phyloP scores from a whole-genome alignment of 768 basidiomycete genomes.

The Wakefieldia striispora region DNA sequence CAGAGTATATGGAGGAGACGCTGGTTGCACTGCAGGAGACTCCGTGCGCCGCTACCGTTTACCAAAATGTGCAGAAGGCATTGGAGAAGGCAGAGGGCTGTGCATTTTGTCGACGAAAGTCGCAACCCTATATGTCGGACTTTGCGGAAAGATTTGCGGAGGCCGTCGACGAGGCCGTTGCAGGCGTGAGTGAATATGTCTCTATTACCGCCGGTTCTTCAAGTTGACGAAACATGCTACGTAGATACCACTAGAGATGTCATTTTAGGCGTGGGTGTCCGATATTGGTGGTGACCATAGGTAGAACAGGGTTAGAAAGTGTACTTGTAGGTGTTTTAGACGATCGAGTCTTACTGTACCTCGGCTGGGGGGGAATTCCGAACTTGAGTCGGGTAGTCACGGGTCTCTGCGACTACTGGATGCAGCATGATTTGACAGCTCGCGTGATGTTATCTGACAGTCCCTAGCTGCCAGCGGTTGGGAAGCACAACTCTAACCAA shows the following conservation, averaged over 20 bases:
- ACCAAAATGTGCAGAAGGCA: slow-evolving; percentile 15
- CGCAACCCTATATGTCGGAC: slow-evolving; percentile 19
- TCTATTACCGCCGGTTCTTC: not conserved
- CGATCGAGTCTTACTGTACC: no score
- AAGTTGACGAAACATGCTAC: not conserved
- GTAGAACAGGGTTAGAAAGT: not conserved
- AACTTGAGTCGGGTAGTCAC: no score
- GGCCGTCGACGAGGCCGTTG: slow-evolving; percentile 19
- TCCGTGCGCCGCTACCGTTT: slow-evolving; percentile 22
- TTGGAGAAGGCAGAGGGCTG: slow-evolving; percentile 16
- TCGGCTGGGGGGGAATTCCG: no score
- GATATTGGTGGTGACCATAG: not conserved
- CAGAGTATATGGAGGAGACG: slow-evolving; percentile 30
- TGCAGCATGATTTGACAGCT: no score
- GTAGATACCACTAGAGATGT: slow-evolving; percentile 22
- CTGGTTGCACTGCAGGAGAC: slow-evolving; percentile 18
- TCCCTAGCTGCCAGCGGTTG: no score
- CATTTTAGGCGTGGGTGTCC: slow-evolving; percentile 5
- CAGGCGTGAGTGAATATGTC: slow-evolving; percentile 16
- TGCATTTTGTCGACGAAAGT: slow-evolving; percentile 18
- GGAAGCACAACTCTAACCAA: no score
- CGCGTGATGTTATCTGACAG: no score
- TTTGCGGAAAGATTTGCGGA: slow-evolving; percentile 23
- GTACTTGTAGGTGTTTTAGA: not conserved
- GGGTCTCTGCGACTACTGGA: no score